Percentiles rank a stretch among this genome's conserved stretches.
Evolutionary conservation across 2,329 filamentous ascomycete species (phyloP).

Genomic region (Trichoderma gracile): DNA sequence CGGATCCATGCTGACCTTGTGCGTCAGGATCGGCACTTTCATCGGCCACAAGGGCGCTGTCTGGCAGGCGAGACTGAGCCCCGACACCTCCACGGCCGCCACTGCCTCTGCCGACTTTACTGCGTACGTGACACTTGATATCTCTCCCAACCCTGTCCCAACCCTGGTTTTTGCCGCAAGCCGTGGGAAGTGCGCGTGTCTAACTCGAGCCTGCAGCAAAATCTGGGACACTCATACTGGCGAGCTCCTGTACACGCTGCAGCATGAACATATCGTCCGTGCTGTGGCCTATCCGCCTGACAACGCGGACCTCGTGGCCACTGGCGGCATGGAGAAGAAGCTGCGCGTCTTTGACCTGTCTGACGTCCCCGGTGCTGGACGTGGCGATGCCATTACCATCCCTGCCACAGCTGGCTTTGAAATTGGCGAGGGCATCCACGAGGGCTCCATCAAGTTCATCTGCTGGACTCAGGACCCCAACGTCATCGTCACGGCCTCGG

Average conservation of each 20-base stretch:
- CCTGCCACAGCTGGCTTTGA: constrained; percentile 71
- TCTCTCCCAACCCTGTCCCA: too few relatives aligned
- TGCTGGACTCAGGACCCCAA: constrained; percentile 91
- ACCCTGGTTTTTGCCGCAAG: background rate
- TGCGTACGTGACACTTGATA: constrained; percentile 58
- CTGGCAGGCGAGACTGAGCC: constrained; percentile 90
- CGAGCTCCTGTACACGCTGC: constrained; percentile 80
- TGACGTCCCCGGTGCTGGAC: constrained; percentile 50
- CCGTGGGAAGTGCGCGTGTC: background rate
- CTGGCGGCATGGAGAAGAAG: constrained; percentile 95
- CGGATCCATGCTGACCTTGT: background rate
- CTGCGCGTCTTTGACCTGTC: constrained; percentile 88
- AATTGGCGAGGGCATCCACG: constrained; percentile 82
- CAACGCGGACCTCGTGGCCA: constrained; percentile 80
- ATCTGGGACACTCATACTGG: constrained; percentile 97
- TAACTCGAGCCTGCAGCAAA: constrained; percentile 60
- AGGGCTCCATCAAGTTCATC: constrained; percentile 90
- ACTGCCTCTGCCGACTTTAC: constrained; percentile 97
- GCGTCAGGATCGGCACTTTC: constrained; percentile 86
- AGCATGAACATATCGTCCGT: constrained; percentile 94
- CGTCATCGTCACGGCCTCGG: constrained; percentile 85
- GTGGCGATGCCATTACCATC: constrained; percentile 49
- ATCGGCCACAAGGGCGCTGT: constrained; percentile 98
- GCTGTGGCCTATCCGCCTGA: constrained; percentile 87
- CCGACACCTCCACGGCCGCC: constrained; percentile 83